Conservation (phyloP, 2,329 filamentous ascomycete genomes). For the Xylariaceae sp. region DNA sequence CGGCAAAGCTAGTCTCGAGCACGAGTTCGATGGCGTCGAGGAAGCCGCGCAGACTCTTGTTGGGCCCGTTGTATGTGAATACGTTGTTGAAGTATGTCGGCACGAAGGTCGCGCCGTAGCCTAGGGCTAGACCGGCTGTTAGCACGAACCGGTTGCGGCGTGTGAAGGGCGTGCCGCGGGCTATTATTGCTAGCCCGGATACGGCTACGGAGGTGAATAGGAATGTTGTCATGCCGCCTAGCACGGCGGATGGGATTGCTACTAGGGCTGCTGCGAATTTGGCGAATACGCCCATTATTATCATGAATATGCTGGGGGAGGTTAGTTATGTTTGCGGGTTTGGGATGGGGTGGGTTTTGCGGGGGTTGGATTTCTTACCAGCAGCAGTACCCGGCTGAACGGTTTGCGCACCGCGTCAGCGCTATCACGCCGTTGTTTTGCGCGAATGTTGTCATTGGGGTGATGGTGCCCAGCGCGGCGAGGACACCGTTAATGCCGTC, state of each 20-base stretch:
- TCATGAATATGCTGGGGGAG: slow-evolving; percentile 56
- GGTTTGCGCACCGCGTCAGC: slow-evolving; percentile 74
- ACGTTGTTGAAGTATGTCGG: slow-evolving; percentile 65
- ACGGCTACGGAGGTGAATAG: slow-evolving; percentile 73
- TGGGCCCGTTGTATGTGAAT: slow-evolving; percentile 67
- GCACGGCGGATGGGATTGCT: slow-evolving; percentile 63
- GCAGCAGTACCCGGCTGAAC: slow-evolving; percentile 73
- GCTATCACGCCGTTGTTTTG: slow-evolving; percentile 85
- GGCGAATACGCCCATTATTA: slow-evolving; percentile 77
- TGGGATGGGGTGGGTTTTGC: not conserved
- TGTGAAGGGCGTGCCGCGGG: slow-evolving; percentile 65
- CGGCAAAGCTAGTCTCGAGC: slow-evolving; percentile 70
- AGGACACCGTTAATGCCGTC: slow-evolving; percentile 74
- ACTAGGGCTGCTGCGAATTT: slow-evolving; percentile 79
- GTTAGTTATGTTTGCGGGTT: not conserved
- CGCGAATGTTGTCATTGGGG: slow-evolving; percentile 74
- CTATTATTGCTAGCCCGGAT: slow-evolving; percentile 72
- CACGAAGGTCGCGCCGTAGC: slow-evolving; percentile 65
- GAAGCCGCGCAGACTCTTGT: slow-evolving; percentile 66
- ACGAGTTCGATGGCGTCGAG: slow-evolving; percentile 69
- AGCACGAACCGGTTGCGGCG: slow-evolving; percentile 78
- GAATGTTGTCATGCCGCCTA: slow-evolving; percentile 75
- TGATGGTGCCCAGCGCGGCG: slow-evolving; percentile 72
- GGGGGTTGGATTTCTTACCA: slow-evolving; percentile 39
- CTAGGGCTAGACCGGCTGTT: slow-evolving; percentile 68